Conservation (phyloP, 1,139 yeast genomes). For the Suhomyces wounanorum region DNA sequence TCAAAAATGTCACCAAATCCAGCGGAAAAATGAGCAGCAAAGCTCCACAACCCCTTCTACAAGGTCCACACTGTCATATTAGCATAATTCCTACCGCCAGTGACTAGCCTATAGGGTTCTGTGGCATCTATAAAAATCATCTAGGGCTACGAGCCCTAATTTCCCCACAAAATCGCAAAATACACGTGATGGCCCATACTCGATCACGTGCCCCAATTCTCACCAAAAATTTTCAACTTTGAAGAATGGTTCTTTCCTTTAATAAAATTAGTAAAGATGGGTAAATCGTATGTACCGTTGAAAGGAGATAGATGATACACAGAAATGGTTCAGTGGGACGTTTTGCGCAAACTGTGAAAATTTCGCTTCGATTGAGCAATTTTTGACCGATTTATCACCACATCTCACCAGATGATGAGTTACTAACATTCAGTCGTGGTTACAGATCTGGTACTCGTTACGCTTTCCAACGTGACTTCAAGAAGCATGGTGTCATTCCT, state of each 20-base stretch:
- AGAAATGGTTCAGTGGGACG: neutral
- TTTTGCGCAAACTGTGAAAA: neutral
- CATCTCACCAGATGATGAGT: neutral
- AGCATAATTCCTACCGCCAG: too few relatives aligned
- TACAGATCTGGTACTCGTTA: conserved; percentile 99
- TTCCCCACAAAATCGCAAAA: neutral
- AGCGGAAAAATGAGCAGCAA: too few relatives aligned
- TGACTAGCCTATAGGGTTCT: too few relatives aligned
- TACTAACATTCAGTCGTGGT: conserved; percentile 71
- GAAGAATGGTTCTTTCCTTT: neutral
- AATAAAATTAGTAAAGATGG: conserved; percentile 52
- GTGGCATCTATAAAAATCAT: too few relatives aligned
- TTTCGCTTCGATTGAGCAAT: neutral
- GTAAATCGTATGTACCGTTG: conserved; percentile 65
- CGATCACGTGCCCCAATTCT: conserved; percentile 1
- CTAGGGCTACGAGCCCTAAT: conserved; percentile 1
- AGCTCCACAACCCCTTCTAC: too few relatives aligned
- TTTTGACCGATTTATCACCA: neutral
- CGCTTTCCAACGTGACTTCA: conserved; percentile 99
- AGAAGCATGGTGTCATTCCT: conserved; percentile 94
- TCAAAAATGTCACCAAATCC: too few relatives aligned
- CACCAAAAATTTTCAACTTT: conserved; percentile 10
- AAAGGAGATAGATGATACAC: neutral
- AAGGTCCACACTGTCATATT: too few relatives aligned
- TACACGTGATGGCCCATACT: neutral